Conservation (phyloP, 169 alveolate genomes). For the Prorocentrum cordatum region DNA sequence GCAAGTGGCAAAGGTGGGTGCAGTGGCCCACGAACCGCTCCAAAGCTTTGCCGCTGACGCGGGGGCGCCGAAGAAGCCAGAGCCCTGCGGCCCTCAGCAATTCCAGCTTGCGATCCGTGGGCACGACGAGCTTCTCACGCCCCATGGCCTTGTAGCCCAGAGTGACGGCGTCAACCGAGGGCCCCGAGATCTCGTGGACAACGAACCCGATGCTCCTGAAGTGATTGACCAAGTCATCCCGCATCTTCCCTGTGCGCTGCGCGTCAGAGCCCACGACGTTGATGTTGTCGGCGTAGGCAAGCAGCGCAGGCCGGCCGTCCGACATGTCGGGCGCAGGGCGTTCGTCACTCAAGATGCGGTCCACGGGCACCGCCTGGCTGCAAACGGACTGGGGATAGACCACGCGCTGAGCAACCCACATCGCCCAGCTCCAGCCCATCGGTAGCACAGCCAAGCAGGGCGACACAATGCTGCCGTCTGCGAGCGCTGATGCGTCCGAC, state of each 20-base stretch:
- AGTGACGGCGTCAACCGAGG: too few species aligned
- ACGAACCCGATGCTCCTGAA: not conserved
- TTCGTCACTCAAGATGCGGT: not conserved
- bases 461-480: too few species aligned
- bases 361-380: not conserved
- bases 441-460: too few species aligned
- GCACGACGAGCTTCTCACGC: too few species aligned
- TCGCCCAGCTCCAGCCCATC: constrained; percentile 59
- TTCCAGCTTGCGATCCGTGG: too few species aligned
- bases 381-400: not conserved
- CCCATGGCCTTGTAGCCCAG: too few species aligned
- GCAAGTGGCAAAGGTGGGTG: not conserved
- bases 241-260: not conserved
- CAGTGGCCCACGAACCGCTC: not conserved
- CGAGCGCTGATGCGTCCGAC: too few species aligned
- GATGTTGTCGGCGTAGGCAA: constrained; percentile 23
- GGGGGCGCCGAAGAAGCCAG: not conserved
- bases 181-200: too few species aligned
- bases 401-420: constrained; percentile 6
- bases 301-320: not conserved
- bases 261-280: not conserved
- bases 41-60: not conserved
- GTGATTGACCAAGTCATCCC: not conserved
- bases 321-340: not conserved
- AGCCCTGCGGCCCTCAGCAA: too few species aligned